Evolutionary conservation across 345 rosid species (phyloP).

Genomic region (Microthlaspi erraticum): DNA sequence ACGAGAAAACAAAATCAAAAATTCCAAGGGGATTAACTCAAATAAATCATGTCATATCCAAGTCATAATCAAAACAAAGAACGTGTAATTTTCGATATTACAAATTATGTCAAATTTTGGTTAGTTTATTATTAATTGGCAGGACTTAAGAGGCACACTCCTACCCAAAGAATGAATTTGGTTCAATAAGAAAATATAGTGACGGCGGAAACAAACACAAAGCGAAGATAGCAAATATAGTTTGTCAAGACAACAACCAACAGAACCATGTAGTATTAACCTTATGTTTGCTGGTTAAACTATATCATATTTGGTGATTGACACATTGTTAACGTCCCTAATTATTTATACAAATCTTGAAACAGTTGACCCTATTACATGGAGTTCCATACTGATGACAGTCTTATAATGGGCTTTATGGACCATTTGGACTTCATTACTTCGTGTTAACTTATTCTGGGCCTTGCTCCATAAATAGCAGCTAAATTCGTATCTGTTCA

Average conservation of each 20-base stretch:
- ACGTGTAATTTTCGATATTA: not conserved
- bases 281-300: not conserved
- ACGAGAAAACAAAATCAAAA: too few relatives aligned
- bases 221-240: conserved; percentile 18
- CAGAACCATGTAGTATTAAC: conserved; percentile 19
- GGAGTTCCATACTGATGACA: not conserved
- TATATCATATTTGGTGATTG: conserved; percentile 20
- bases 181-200: not conserved
- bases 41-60: conserved; percentile 17
- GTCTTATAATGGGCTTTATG: not conserved
- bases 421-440: not conserved
- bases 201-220: conserved; percentile 34
- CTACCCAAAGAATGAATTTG: conserved; percentile 1
- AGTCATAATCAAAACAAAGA: conserved; percentile 18
- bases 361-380: conserved; percentile 16
- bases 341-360: conserved; percentile 4
- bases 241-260: conserved; percentile 36
- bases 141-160: not conserved
- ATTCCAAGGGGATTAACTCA: conserved; percentile 10
- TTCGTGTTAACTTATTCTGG: not conserved
- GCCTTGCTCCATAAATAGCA: conserved; percentile 15
- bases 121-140: not conserved
- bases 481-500: not conserved
- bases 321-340: not conserved
- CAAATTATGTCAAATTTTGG: not conserved